A percentile compares a stretch with the other conserved stretches of the same genome.
These are phyloP conservation scores for Chloris gayana DNA, from an alignment of 176 grass and related monocot species.

Conservation along the genomic window DNA sequence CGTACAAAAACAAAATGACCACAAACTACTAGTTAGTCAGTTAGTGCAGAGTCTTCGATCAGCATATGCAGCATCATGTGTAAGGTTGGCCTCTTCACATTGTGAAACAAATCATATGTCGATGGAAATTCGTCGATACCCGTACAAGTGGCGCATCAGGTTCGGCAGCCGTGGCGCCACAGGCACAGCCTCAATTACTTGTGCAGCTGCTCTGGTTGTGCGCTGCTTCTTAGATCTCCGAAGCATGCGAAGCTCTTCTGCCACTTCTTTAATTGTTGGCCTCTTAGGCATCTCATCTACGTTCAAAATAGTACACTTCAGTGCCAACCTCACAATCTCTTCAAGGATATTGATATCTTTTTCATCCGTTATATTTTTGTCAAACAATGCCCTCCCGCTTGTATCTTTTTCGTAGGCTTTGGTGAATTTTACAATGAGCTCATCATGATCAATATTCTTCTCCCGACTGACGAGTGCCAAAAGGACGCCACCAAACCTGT, in stretches of 20 bases:
- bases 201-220: background rate
- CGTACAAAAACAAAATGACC: background rate
- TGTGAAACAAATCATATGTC: background rate
- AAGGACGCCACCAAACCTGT: slow-evolving; percentile 11
- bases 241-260: background rate
- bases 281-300: background rate
- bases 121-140: background rate
- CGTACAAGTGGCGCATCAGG: slow-evolving; percentile 28
- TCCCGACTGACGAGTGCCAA: slow-evolving; percentile 15
- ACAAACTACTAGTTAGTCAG: background rate
- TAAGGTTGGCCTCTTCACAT: background rate
- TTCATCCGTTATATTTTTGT: background rate
- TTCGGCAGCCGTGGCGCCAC: slow-evolving; percentile 6
- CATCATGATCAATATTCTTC: background rate
- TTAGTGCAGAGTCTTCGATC: background rate
- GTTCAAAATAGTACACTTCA: background rate
- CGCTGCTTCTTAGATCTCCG: slow-evolving; percentile 5
- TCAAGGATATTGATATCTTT: background rate
- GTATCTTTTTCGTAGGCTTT: background rate
- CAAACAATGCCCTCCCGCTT: slow-evolving; percentile 22
- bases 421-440: background rate
- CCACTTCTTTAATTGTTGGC: slow-evolving; percentile 36
- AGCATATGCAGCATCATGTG: background rate
- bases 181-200: background rate
- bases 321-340: slow-evolving; percentile 8